Evolutionary conservation across 2,329 filamentous ascomycete genomes (phyloP), one percentile per base, ranked within the genome.

Genomic region (Elsinoe fawcettii): DNA sequence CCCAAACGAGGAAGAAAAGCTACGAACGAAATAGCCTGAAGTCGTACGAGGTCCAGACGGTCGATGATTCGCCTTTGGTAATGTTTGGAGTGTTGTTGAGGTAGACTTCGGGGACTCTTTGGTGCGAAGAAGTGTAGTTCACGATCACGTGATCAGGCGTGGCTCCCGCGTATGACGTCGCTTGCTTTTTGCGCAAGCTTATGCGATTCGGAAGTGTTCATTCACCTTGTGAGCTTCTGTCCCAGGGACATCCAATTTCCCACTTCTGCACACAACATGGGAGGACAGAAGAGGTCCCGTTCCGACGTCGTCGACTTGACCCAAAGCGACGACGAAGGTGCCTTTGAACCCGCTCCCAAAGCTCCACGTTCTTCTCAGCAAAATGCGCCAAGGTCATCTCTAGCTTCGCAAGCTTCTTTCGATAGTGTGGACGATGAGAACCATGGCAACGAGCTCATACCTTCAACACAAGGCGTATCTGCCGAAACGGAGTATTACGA

Each of bases 361-460:
- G 37, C 34, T 32, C 36, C 37, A 32, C 34, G 53, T 12, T 54
- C 51, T 23, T 39, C 32, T 5, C 36, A 37, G 9, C 51, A 39
- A 39, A 20, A 27, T 22, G 51, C 14, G 3, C 34, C 16, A 18
- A 22, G 51, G 22, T 39, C 51, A 16, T 56, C 37, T 12, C 23
- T 46, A 23, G 23, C 11, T 16, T 56, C 53, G 12, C 36, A 54
- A 41, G 11, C 8, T 16, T 51, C 51, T 22, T n/a, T 23, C 23
- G 51, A 25, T 12, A 41, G 12, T 18, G 25, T 30, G 7, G 56
- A 39, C 16, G 57, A 62, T 1, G 67, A 66, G n/a, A 63, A 66
- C 30, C 61, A 65, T 44, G 58, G 66, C 57, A 64, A 67, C 43
- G 66, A 66, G 32, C 63, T 66, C 11, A 59, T 70, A 2, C 59